A percentile compares a stretch with the other conserved stretches of the same genome.
phyloP scores from a whole-genome alignment of 768 basidiomycete genomes.

The Boletus fagicola region DNA sequence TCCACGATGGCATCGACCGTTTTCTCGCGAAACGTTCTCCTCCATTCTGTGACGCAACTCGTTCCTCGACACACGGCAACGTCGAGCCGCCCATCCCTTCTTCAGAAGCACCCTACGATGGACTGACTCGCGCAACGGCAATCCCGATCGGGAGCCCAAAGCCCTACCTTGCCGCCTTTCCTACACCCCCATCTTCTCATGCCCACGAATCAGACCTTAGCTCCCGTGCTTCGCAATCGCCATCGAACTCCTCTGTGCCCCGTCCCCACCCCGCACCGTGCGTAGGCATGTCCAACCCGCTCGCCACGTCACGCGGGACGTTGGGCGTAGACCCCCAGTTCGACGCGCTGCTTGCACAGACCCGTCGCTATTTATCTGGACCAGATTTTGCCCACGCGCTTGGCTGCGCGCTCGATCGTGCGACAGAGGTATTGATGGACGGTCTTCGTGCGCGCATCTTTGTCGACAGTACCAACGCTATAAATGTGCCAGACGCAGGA shows the following conservation, averaged over 20 bases:
- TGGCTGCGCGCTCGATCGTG: slow-evolving; percentile 68
- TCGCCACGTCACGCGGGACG: slow-evolving; percentile 5
- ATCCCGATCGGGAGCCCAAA: slow-evolving; percentile 18
- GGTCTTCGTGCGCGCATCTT: slow-evolving; percentile 69
- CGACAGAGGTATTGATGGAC: slow-evolving; percentile 60
- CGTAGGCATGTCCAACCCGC: not conserved
- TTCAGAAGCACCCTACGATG: slow-evolving; percentile 2
- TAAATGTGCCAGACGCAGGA: slow-evolving; percentile 8
- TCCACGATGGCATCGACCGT: not conserved
- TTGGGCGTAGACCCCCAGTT: slow-evolving; percentile 42
- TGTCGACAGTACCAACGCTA: slow-evolving; percentile 26
- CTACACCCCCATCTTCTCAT: slow-evolving; percentile 22
- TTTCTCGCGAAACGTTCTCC: not conserved
- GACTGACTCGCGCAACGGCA: slow-evolving; percentile 11
- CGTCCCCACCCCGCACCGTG: slow-evolving; percentile 11
- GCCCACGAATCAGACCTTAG: slow-evolving; percentile 17
- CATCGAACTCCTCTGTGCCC: slow-evolving; percentile 20
- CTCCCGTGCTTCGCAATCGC: slow-evolving; percentile 30
- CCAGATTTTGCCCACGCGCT: slow-evolving; percentile 71
- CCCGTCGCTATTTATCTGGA: slow-evolving; percentile 57
- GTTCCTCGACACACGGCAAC: not conserved
- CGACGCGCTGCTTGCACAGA: slow-evolving; percentile 64
- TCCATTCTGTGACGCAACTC: not conserved
- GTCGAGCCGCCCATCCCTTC: not conserved
- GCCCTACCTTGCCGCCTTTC: slow-evolving; percentile 14